phyloP scores from a whole-genome alignment of 176 grass and related monocot species.

The Oryza meyeriana region DNA sequence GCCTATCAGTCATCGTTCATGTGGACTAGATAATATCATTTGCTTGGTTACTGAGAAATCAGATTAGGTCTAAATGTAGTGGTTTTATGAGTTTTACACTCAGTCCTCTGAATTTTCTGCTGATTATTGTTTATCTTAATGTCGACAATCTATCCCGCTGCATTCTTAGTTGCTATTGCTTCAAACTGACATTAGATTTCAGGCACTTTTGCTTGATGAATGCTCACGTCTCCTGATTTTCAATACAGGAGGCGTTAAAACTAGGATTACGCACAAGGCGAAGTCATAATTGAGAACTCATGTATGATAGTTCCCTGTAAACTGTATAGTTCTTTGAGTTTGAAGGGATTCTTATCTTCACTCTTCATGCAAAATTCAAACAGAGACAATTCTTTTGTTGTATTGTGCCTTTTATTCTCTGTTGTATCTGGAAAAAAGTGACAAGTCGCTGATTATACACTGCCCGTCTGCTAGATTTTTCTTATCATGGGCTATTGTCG shows the following conservation, averaged over 20 bases:
- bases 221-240: slow-evolving; percentile 19
- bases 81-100: not conserved
- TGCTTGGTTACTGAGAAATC: not conserved
- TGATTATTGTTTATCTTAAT: not conserved
- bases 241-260: slow-evolving; percentile 62
- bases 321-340: slow-evolving; percentile 33
- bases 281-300: slow-evolving; percentile 35
- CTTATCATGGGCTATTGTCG: not conserved
- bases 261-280: slow-evolving; percentile 60
- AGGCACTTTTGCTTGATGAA: not conserved
- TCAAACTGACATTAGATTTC: not conserved
- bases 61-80: slow-evolving; percentile 12
- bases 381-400: slow-evolving; percentile 16
- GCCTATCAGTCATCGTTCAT: not conserved
- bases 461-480: not conserved
- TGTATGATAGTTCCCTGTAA: slow-evolving; percentile 23
- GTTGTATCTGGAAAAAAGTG: not conserved
- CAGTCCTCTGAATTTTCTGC: not conserved
- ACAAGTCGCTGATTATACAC: not conserved
- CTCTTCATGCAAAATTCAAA: slow-evolving; percentile 7
- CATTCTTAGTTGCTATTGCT: not conserved
- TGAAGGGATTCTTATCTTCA: slow-evolving; percentile 15
- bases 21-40: not conserved
- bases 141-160: not conserved
- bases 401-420: not conserved